These are phyloP conservation scores for Fusarium torreyae DNA, from an alignment of 2,329 filamentous ascomycete species.

Conservation along the genomic window DNA sequence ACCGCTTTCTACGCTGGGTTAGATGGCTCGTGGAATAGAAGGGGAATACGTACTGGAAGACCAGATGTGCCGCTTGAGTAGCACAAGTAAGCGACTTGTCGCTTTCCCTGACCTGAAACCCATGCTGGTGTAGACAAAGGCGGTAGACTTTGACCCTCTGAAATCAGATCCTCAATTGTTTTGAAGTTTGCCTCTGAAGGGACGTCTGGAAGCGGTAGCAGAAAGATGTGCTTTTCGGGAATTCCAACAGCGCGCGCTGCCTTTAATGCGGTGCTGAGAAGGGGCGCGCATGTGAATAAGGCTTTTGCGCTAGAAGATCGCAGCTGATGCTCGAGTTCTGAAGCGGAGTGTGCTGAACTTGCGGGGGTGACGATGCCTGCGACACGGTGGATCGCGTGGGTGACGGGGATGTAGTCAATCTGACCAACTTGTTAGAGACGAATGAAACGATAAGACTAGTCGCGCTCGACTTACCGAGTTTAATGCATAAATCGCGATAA, in stretches of 20 bases:
- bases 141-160: conserved; percentile 69
- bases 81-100: conserved; percentile 81
- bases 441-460: rapidly evolving
- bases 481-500: conserved; percentile 80
- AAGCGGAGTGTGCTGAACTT: conserved; percentile 79
- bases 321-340: conserved; percentile 80
- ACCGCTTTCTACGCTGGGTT: conserved; percentile 76
- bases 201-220: conserved; percentile 74
- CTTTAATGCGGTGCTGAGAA: conserved; percentile 74
- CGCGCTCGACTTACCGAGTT: conserved; percentile 74
- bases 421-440: conserved; percentile 48
- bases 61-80: conserved; percentile 87
- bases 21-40: rapidly evolving
- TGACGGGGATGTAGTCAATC: conserved; percentile 82
- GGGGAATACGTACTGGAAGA: conserved; percentile 68
- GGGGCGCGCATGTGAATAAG: conserved; percentile 79
- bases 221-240: conserved; percentile 73
- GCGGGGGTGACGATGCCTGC: conserved; percentile 81
- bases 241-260: conserved; percentile 76
- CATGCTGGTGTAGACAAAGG: conserved; percentile 68
- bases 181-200: conserved; percentile 62
- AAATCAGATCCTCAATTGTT: conserved; percentile 76
- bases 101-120: conserved; percentile 74
- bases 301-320: conserved; percentile 77
- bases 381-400: conserved; percentile 82